These are phyloP conservation scores for Fusarium sacchari DNA, from an alignment of 2,329 filamentous ascomycete genomes.

Conservation along the genomic window DNA sequence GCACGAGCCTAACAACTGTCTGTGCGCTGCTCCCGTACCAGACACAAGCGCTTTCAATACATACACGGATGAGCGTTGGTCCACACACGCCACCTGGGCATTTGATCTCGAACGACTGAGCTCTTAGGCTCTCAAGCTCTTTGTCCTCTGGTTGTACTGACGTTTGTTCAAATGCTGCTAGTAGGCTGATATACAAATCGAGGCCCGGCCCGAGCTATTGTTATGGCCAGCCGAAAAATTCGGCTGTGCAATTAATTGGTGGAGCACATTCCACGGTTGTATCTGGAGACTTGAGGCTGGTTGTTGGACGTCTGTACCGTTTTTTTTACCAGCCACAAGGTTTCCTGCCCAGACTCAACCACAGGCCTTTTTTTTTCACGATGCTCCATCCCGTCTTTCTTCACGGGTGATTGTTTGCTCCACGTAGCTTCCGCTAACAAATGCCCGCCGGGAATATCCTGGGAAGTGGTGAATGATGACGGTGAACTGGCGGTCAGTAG, in stretches of 20 bases:
- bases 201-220: slow-evolving; percentile 41
- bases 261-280: background rate
- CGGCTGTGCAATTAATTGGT: slow-evolving; percentile 5
- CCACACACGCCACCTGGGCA: slow-evolving; percentile 17
- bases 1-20: slow-evolving; percentile 39
- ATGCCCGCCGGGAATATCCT: slow-evolving; percentile 38
- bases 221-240: slow-evolving; percentile 21
- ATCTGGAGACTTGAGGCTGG: background rate
- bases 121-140: no score
- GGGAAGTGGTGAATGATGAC: slow-evolving; percentile 22
- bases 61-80: slow-evolving; percentile 17
- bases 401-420: slow-evolving; percentile 28
- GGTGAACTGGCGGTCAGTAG: slow-evolving; percentile 62
- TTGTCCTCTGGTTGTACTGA: slow-evolving; percentile 5
- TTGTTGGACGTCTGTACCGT: background rate
- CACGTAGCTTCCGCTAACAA: slow-evolving; percentile 36
- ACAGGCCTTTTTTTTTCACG: slow-evolving; percentile 3
- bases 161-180: slow-evolving; percentile 11
- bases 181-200: slow-evolving; percentile 29
- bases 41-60: slow-evolving; percentile 25
- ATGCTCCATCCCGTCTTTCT: slow-evolving; percentile 22
- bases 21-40: slow-evolving; percentile 32
- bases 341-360: slow-evolving; percentile 11
- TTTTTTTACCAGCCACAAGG: slow-evolving; percentile 4
- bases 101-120: slow-evolving; percentile 29